phyloP scores from a whole-genome alignment of 805 yeast species.

The Pichia ethanolica region DNA sequence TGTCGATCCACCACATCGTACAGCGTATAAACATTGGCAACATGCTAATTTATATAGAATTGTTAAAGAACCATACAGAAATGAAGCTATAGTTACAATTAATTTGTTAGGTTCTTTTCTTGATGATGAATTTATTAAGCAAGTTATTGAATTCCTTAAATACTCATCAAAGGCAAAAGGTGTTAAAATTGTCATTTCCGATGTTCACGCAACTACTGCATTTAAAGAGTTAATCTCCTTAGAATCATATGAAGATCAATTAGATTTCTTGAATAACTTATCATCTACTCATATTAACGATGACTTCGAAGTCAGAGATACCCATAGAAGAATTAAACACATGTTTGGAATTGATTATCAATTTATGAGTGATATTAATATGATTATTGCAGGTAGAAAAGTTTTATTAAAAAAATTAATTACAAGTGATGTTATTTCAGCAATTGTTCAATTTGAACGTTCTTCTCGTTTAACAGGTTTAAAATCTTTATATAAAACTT shows the following conservation, averaged over 20 bases:
- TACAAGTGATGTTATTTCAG: background rate
- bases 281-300: background rate
- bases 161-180: conserved; percentile 5
- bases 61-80: background rate
- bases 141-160: conserved; percentile 34
- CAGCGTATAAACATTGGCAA: background rate
- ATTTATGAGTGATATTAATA: background rate
- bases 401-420: conserved; percentile 19
- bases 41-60: background rate
- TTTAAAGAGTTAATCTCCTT: conserved; percentile 5
- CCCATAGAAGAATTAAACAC: background rate
- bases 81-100: conserved; percentile 21
- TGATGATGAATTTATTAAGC: conserved; percentile 31
- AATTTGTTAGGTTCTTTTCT: conserved; percentile 58
- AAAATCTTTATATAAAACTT: background rate
- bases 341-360: conserved; percentile 1
- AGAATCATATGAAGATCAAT: conserved; percentile 2
- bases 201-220: conserved; percentile 5
- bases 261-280: background rate
- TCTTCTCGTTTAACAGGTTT: conserved; percentile 4
- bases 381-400: conserved; percentile 44
- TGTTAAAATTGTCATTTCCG: conserved; percentile 18
- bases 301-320: conserved; percentile 1
- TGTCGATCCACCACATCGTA: background rate
- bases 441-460: conserved; percentile 10